These are phyloP conservation scores for Penicillium brasilianum DNA, from an alignment of 2,329 filamentous ascomycete species.

Conservation along the genomic window DNA sequence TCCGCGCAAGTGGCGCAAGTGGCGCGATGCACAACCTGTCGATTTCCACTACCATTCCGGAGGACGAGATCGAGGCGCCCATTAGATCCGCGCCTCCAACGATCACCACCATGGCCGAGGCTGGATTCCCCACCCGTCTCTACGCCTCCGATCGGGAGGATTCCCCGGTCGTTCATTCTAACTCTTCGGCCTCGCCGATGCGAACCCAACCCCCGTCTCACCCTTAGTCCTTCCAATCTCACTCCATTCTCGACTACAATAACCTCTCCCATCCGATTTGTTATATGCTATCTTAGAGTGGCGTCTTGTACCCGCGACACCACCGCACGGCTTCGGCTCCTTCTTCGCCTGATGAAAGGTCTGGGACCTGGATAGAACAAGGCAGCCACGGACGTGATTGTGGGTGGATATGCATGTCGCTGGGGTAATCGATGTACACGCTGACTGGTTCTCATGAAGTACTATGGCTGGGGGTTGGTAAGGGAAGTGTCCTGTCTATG, in stretches of 20 bases:
- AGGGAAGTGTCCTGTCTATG: conserved; percentile 14
- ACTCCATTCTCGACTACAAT: conserved; percentile 8
- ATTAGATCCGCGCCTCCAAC: conserved; percentile 41
- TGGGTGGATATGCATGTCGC: conserved; percentile 14
- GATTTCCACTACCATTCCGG: conserved; percentile 39
- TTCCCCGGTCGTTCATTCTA: conserved; percentile 38
- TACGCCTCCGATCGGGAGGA: conserved; percentile 23
- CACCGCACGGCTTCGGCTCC: not conserved
- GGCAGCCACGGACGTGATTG: not conserved
- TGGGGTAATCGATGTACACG: conserved; percentile 22
- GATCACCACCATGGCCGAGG: conserved; percentile 35
- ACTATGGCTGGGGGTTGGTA: conserved; percentile 13
- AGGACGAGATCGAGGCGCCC: conserved; percentile 35
- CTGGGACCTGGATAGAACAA: not conserved
- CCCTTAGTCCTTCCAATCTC: conserved; percentile 21
- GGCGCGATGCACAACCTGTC: conserved; percentile 38
- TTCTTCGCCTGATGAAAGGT: not conserved
- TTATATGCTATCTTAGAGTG: conserved; percentile 24
- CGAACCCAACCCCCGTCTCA: conserved; percentile 18
- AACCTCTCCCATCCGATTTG: conserved; percentile 18
- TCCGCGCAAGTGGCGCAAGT: conserved; percentile 40
- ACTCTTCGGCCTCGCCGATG: conserved; percentile 24
- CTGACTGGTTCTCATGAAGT: conserved; percentile 18
- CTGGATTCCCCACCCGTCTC: conserved; percentile 28
- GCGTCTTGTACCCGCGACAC: conserved; percentile 14